phyloP scores from a whole-genome alignment of 2,329 filamentous ascomycete genomes.

The Trichoderma sp. region DNA sequence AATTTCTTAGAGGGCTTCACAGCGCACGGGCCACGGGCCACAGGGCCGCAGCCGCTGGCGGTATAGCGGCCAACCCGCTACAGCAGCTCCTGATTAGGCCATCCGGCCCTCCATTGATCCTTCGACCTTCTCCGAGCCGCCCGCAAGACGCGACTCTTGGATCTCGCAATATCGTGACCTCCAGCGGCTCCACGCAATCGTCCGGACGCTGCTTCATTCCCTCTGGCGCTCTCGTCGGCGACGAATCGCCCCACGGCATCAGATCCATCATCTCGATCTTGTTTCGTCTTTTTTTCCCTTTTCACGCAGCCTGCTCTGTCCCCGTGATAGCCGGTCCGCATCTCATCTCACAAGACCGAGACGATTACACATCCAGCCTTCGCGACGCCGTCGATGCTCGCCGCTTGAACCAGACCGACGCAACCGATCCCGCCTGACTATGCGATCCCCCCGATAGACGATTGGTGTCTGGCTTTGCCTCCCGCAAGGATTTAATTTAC shows the following conservation, averaged over 20 bases:
- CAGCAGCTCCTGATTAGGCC: slow-evolving; percentile 13
- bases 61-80: slow-evolving; percentile 2
- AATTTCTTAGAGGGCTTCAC: not conserved
- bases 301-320: not conserved
- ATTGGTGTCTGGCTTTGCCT: slow-evolving; percentile 25
- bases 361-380: slow-evolving; percentile 15
- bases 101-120: not conserved
- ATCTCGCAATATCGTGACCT: slow-evolving; percentile 5
- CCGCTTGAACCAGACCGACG: slow-evolving; percentile 25
- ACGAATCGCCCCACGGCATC: not conserved
- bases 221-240: not conserved
- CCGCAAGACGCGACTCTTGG: slow-evolving; percentile 15
- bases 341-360: not conserved
- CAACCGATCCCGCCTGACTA: slow-evolving; percentile 29
- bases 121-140: slow-evolving; percentile 10
- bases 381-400: slow-evolving; percentile 28
- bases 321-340: not conserved
- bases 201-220: not conserved
- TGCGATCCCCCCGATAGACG: slow-evolving; percentile 32
- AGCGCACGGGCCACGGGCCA: slow-evolving; percentile 19
- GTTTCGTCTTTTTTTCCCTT: not conserved
- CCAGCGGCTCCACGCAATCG: not conserved
- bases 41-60: slow-evolving; percentile 8
- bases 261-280: not conserved
- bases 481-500: slow-evolving; percentile 17